Base-by-base conservation (phyloP, 768 basidiomycete species). In the Wakefieldia striispora region DNA sequence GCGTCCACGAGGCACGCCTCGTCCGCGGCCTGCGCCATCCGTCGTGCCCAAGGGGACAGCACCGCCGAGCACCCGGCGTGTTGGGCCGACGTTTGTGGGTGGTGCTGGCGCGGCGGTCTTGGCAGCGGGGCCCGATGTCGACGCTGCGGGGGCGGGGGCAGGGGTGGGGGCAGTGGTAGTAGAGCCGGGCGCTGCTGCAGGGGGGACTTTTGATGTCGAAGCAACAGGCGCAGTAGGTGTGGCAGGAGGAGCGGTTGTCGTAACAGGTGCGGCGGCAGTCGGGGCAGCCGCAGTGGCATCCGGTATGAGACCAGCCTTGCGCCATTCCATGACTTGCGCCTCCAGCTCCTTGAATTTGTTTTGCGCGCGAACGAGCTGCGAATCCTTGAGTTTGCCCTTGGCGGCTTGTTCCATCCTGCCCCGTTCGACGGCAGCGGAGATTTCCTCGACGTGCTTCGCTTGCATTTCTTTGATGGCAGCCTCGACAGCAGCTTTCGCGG, bases 371-470 rank as follows among this genome's bases (percentile, higher is more conserved):
- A 82, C 73, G n/a, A 90, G 70, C 55, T 86, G 86, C 2, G 72
- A 70, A 55, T 91, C 88, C 68, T 89, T 90, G 37, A 91, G 56
- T 63, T 84, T 87, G 29, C 69, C 63, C 69, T 85, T 86, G 20
- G 80, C 72, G 1, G 59, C 70, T 43, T 77, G 73, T 54, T 91
- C 88, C 71, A 78, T 72, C 40, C 88, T 74, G 3, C 88, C 88
- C 3, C 79, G 72, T 43, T 91, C 88, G 7, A 85, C 74, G 1
- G 88, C 88, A 6, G 78, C 72, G 3, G 74, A 74, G 29, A 88
- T 78, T 44, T 86, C 85, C 20, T 79, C 73, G 6, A 73, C 70
- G 20, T 80, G 80, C 35, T 70, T 72, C 11, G 71, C 67, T 61
- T 78, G 70, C 4, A 76, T 51, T 20, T 75, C 70, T 54, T 75